These are phyloP conservation scores for Paecilomyces variotii DNA, from an alignment of 2,329 filamentous ascomycete species.

Conservation along the genomic window DNA sequence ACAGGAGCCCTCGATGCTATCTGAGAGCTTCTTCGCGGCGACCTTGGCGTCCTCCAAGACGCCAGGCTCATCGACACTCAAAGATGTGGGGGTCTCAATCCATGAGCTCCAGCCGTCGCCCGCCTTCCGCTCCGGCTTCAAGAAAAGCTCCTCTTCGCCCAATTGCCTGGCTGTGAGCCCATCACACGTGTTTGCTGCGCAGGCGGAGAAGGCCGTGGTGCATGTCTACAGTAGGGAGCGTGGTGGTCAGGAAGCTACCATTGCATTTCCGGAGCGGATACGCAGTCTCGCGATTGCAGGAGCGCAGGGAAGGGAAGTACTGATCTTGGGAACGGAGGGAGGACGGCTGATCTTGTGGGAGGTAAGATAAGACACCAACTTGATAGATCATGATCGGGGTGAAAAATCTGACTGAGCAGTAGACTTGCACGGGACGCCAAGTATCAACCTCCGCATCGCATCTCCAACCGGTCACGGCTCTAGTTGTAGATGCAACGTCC, in stretches of 20 bases:
- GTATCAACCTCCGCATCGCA: constrained; percentile 36
- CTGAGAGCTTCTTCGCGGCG: constrained; percentile 41
- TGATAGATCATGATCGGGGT: constrained; percentile 2
- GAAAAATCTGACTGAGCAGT: constrained; percentile 5
- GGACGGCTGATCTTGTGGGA: constrained; percentile 90
- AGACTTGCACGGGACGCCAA: constrained; percentile 39
- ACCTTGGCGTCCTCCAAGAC: constrained; percentile 34
- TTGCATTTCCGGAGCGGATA: constrained; percentile 83
- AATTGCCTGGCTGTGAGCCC: constrained; percentile 73
- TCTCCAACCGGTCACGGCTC: constrained; percentile 55
- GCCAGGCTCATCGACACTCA: constrained; percentile 43
- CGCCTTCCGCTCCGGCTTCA: constrained; percentile 70
- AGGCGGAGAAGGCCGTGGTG: constrained; percentile 82
- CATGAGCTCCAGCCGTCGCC: constrained; percentile 73
- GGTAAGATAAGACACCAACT: constrained; percentile 45
- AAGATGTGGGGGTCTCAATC: constrained; percentile 81
- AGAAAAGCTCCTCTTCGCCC: constrained; percentile 77
- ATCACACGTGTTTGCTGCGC: constrained; percentile 83
- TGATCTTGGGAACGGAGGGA: constrained; percentile 74
- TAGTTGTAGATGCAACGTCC: constrained; percentile 61
- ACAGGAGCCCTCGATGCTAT: constrained; percentile 33
- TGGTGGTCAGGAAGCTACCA: constrained; percentile 77
- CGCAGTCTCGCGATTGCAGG: constrained; percentile 65
- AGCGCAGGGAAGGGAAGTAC: constrained; percentile 50
- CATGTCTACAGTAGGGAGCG: constrained; percentile 83